These are phyloP conservation scores for Gypsophila paniculata DNA, from an alignment of 179 eudicot species.

Conservation along the genomic window DNA sequence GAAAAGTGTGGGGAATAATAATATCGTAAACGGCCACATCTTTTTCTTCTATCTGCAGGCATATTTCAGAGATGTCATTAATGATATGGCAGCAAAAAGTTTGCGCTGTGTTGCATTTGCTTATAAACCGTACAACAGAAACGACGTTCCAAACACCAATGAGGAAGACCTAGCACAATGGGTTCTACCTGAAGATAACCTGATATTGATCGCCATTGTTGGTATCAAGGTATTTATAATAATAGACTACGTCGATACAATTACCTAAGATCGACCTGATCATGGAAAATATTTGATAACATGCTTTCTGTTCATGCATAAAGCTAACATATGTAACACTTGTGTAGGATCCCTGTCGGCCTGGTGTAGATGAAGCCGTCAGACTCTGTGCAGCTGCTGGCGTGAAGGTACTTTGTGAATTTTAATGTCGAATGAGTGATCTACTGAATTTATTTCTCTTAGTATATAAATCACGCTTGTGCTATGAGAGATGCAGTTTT, in stretches of 20 bases:
- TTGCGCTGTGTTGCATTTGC: slow-evolving; percentile 94
- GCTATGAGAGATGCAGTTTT: background rate
- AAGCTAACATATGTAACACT: slow-evolving; percentile 17
- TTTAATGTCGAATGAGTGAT: background rate
- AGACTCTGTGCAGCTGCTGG: slow-evolving; percentile 70
- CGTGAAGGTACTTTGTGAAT: slow-evolving; percentile 55
- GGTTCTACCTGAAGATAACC: slow-evolving; percentile 70
- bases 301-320: background rate
- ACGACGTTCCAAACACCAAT: slow-evolving; percentile 56
- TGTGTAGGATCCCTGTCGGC: slow-evolving; percentile 93
- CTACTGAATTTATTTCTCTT: background rate
- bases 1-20: too few species aligned
- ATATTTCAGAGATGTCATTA: slow-evolving; percentile 54
- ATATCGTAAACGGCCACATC: too few species aligned
- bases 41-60: slow-evolving; percentile 34
- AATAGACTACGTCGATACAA: background rate
- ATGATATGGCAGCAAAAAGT: slow-evolving; percentile 81
- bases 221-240: slow-evolving; percentile 66
- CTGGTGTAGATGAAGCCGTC: slow-evolving; percentile 89
- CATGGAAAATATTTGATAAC: too few species aligned
- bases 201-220: slow-evolving; percentile 70
- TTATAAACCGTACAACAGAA: slow-evolving; percentile 46
- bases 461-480: slow-evolving; percentile 1
- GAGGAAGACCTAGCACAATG: slow-evolving; percentile 68
- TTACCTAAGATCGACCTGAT: too few species aligned